Evolutionary conservation across 176 grass and related monocot species (phyloP).

Genomic region (Oryza brachyantha): DNA sequence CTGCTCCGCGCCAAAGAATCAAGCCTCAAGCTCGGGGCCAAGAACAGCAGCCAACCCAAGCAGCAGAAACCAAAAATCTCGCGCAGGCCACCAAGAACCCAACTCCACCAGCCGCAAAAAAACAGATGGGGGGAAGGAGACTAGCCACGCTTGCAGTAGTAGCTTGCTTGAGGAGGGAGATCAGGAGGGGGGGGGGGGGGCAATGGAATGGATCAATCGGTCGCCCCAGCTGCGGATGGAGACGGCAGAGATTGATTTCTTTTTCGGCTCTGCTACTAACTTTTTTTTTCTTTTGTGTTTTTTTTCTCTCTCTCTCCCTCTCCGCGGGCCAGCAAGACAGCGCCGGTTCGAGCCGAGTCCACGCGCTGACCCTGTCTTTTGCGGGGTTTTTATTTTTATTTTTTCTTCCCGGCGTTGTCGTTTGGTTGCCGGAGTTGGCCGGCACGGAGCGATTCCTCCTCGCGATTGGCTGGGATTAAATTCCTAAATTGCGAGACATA

Average conservation of each 20-base stretch:
- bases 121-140: background rate
- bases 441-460: no score
- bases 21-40: background rate
- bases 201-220: background rate
- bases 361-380: slow-evolving; percentile 33
- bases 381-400: background rate
- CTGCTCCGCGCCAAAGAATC: background rate
- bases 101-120: background rate
- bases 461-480: no score
- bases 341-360: slow-evolving; percentile 19
- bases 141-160: background rate
- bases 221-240: background rate
- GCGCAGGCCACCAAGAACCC: background rate
- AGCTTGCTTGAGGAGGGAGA: background rate
- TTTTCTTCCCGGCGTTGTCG: background rate
- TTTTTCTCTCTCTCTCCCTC: no score
- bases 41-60: slow-evolving; percentile 18
- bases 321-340: slow-evolving; percentile 14
- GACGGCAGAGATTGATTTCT: background rate
- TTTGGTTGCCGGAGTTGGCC: slow-evolving; percentile 24
- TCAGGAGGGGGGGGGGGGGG: background rate
- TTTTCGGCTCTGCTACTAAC: background rate
- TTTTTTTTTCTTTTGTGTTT: background rate
- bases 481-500: no score
- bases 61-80: background rate